Base-by-base conservation (phyloP, 805 yeast species). In the Clavispora vitiphila region DNA sequence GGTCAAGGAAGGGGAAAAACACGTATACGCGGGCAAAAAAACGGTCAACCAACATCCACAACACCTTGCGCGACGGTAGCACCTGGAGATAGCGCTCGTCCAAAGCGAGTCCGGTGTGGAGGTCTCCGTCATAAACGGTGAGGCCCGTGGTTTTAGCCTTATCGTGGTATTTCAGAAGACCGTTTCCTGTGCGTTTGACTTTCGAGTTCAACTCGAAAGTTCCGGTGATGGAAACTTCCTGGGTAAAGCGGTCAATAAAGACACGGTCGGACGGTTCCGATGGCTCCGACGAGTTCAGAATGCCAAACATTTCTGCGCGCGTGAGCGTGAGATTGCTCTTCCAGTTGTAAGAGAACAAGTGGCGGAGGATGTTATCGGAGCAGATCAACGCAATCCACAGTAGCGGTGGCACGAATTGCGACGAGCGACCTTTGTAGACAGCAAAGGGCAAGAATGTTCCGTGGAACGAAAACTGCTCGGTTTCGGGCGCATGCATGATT, bases 1-100 rank as follows among this genome's bases (percentile, higher is more conserved):
- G 62, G 43, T 63, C 68, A 8, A 63, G 60, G 47, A 75, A 79
- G 3, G 93, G 90, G 51, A 83, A 67, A 42, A 75, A 80, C 11
- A 85, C 74, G 55, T 84, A 84, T 5, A 83, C 60, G 25, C 71
- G 67, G 9, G 68, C 69, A 55, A 63, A 63, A 35, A 55, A 63
- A 4, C 60, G 49, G 34, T 56, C 56, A 16, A 56, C 42, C 19
- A 62, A 42, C 14, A 48, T 35, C 66, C 66, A 60, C 12, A 60
- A 38, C 12, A 53, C 59, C 35, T 47, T 54, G 19, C 49, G 46
- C 9, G 51, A 46, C 12, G 67, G 68, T 15, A 61, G 48, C 8
- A 56, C 42, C 10, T 43, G 26, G 36, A 39, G 38, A 15, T 59
- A 53, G 22, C 54, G 50, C 16, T 46, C 50, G 12, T 53, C 31